Percentiles rank a stretch among this genome's conserved stretches.
These are phyloP conservation scores for Clavaria fumosa DNA, from an alignment of 768 basidiomycete genomes.

Conservation along the genomic window DNA sequence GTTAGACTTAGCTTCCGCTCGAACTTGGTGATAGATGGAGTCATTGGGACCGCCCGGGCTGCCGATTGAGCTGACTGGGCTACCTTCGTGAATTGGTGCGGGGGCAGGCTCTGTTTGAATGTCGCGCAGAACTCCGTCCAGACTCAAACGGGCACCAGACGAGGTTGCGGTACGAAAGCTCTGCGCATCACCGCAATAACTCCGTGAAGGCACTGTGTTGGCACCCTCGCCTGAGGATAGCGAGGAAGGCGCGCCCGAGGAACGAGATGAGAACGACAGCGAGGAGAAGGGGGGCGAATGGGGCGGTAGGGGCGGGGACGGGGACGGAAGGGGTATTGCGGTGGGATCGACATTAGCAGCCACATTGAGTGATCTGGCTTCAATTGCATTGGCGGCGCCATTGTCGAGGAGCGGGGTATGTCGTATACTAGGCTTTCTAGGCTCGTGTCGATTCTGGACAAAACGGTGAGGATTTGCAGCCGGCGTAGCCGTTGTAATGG, in stretches of 20 bases:
- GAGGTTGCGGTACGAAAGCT: too few relatives aligned
- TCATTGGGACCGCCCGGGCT: too few relatives aligned
- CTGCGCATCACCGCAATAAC: too few relatives aligned
- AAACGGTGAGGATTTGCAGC: constrained; percentile 48
- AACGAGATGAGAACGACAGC: constrained; percentile 65
- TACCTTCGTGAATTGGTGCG: too few relatives aligned
- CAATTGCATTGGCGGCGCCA: constrained; percentile 6
- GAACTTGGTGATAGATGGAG: constrained; percentile 39
- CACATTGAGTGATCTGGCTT: constrained; percentile 11
- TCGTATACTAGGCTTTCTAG: constrained; percentile 17
- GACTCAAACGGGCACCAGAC: too few relatives aligned
- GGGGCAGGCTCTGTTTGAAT: too few relatives aligned
- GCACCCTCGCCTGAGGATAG: constrained; percentile 36
- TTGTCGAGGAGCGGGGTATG: constrained; percentile 19
- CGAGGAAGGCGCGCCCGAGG: too few relatives aligned
- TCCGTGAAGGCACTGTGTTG: too few relatives aligned
- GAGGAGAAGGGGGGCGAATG: constrained; percentile 59
- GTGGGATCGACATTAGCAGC: constrained; percentile 32
- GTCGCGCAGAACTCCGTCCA: too few relatives aligned
- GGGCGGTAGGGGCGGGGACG: constrained; percentile 62
- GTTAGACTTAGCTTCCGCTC: constrained; percentile 68
- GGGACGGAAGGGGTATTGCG: constrained; percentile 43
- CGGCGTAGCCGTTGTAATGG: constrained; percentile 39
- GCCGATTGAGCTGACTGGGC: too few relatives aligned
- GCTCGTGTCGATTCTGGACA: constrained; percentile 20